These are phyloP conservation scores for Eucalyptus polyanthemos DNA, from an alignment of 345 rosid species.

Conservation along the genomic window DNA sequence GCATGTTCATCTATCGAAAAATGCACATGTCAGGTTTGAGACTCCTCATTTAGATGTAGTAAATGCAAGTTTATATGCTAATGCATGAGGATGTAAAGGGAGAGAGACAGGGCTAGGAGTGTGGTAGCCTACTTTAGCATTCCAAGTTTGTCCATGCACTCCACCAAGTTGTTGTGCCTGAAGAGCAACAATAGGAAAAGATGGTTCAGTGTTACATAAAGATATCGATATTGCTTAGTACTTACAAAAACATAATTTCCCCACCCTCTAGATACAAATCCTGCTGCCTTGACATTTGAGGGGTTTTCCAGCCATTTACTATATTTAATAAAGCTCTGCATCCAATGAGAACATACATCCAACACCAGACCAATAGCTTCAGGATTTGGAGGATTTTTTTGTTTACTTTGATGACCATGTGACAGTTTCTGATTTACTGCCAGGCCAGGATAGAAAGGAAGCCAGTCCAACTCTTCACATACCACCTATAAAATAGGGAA, in stretches of 20 bases:
- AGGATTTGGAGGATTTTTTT: slow-evolving; percentile 54
- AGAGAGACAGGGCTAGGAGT: neutral
- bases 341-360: slow-evolving; percentile 89
- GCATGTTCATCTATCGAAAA: neutral
- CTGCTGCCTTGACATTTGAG: slow-evolving; percentile 79
- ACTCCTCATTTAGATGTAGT: neutral
- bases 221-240: neutral
- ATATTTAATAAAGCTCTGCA: slow-evolving; percentile 86
- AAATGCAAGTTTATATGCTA: neutral
- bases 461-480: slow-evolving; percentile 95
- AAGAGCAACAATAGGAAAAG: neutral
- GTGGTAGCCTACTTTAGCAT: slow-evolving; percentile 43
- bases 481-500: slow-evolving; percentile 48
- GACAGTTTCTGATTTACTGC: slow-evolving; percentile 18
- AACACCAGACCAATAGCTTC: slow-evolving; percentile 63
- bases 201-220: neutral
- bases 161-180: slow-evolving; percentile 72
- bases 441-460: slow-evolving; percentile 60
- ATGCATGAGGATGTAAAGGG: neutral
- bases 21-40: neutral
- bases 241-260: neutral
- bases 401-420: slow-evolving; percentile 47
- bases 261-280: slow-evolving; percentile 85
- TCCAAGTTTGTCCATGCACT: slow-evolving; percentile 62
- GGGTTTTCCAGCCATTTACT: slow-evolving; percentile 93